Conservation (phyloP, 768 basidiomycete genomes). For the Termitomyces heimii region DNA sequence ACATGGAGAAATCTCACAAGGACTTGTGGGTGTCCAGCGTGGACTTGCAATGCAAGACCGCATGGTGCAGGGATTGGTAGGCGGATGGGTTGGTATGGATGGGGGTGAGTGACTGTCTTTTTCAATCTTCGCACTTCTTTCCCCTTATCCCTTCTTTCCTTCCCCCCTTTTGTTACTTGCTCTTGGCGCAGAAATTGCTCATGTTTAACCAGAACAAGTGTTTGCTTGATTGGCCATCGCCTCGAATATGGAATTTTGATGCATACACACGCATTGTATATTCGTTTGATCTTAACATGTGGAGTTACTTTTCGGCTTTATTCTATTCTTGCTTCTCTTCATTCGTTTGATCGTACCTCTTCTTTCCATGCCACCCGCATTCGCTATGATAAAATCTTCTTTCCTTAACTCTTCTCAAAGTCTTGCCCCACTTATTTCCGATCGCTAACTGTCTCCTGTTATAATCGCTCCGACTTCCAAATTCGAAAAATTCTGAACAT, state of each 20-base stretch:
- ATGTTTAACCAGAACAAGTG: background rate
- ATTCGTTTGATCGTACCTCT: background rate
- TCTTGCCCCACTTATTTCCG: constrained; percentile 1
- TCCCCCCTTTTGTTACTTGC: background rate
- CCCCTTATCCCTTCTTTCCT: background rate
- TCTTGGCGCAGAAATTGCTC: background rate
- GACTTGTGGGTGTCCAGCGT: constrained; percentile 31
- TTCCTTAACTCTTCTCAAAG: constrained; percentile 5
- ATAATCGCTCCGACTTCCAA: background rate
- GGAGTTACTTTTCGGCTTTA: background rate
- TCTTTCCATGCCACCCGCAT: background rate
- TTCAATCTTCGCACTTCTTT: background rate
- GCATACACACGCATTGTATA: background rate
- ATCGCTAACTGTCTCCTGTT: constrained; percentile 7
- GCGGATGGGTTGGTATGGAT: constrained; percentile 37
- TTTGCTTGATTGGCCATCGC: background rate
- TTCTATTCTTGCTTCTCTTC: background rate
- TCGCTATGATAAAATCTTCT: background rate
- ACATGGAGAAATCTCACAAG: constrained; percentile 30
- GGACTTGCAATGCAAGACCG: constrained; percentile 83
- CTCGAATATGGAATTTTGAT: background rate
- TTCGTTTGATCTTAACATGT: background rate
- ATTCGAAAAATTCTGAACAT: background rate
- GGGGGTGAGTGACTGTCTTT: constrained; percentile 18
- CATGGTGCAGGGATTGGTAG: constrained; percentile 75